Conservation (phyloP, 108 stramenopile species). For the Fragilariopsis cylindrus region DNA sequence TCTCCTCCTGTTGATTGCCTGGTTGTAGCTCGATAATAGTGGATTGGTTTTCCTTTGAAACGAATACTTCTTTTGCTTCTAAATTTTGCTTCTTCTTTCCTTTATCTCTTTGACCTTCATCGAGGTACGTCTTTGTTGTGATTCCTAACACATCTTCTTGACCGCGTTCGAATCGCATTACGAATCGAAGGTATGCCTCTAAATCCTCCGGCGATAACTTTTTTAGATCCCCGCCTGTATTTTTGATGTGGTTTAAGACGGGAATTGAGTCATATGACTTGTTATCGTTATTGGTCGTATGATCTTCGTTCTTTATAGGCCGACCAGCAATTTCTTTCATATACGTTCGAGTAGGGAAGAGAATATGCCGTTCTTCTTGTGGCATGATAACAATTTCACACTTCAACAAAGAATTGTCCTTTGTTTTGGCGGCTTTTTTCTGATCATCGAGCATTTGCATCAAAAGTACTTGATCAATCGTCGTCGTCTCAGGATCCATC, state of each 20-base stretch:
- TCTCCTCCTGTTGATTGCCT: not conserved
- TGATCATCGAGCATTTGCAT: constrained; percentile 5
- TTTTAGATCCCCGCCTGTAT: not conserved
- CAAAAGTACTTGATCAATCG: constrained; percentile 8
- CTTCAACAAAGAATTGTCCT: not conserved
- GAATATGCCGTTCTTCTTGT: not conserved
- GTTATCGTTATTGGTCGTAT: too few relatives aligned
- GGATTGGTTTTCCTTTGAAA: too few relatives aligned
- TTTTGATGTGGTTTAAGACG: not conserved
- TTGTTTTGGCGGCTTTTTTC: not conserved
- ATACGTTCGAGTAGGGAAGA: not conserved
- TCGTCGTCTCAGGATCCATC: constrained; percentile 4
- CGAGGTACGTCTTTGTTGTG: constrained; percentile 8
- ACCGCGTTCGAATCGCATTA: not conserved
- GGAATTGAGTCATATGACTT: not conserved
- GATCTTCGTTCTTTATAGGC: not conserved
- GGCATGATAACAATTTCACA: constrained; percentile 2
- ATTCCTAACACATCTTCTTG: constrained; percentile 4
- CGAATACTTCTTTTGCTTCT: not conserved
- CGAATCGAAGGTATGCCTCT: constrained; percentile 1
- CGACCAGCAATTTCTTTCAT: constrained; percentile 1
- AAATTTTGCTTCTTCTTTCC: not conserved
- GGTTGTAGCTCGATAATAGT: too few relatives aligned
- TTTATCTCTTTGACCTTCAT: not conserved
- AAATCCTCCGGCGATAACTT: not conserved